Conservation (phyloP, 345 rosid genomes). For the Barbarea vulgaris region DNA sequence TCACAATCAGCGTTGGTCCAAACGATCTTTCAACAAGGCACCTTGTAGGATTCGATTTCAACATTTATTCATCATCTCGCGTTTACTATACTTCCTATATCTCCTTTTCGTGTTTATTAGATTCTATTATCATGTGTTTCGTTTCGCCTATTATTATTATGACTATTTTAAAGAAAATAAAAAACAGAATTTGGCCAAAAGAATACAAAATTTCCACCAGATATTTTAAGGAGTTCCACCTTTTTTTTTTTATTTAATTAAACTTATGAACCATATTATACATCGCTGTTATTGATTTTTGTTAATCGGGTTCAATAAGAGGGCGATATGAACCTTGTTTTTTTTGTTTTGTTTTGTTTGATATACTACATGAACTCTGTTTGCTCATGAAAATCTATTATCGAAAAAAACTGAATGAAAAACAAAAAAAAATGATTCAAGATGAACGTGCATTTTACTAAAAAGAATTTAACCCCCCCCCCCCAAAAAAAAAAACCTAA, state of each 20-base stretch:
- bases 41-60: conserved; percentile 34
- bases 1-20: conserved; percentile 36
- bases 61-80: conserved; percentile 16
- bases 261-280: neutral
- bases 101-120: conserved; percentile 2
- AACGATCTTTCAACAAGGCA: conserved; percentile 29
- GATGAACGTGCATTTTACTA: neutral
- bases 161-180: neutral
- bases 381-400: neutral
- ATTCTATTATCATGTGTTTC: conserved; percentile 5
- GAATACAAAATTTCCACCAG: neutral
- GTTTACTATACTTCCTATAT: neutral
- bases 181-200: neutral
- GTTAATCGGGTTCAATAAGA: neutral
- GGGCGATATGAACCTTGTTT: neutral
- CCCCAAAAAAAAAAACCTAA: neutral
- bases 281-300: neutral
- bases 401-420: neutral
- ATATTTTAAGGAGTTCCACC: neutral
- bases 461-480: neutral
- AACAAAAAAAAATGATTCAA: neutral
- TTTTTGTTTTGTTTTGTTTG: too few species aligned
- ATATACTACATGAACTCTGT: neutral
- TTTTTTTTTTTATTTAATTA: neutral
- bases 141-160: neutral